These are phyloP conservation scores for Aspergillus sp. DNA, from an alignment of 2,329 filamentous ascomycete genomes.

Conservation along the genomic window DNA sequence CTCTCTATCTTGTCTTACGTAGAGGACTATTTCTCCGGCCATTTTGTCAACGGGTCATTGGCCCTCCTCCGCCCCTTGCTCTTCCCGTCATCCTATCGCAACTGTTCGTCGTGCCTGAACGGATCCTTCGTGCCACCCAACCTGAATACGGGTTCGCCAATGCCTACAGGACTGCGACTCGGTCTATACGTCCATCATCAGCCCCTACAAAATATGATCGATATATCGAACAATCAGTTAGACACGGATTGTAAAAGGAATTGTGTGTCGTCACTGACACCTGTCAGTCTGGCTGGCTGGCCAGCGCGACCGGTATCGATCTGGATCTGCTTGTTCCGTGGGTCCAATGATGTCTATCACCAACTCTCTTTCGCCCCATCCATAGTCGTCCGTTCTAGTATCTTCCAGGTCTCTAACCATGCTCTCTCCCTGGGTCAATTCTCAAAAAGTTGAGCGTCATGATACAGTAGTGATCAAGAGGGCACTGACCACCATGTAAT, in stretches of 20 bases:
- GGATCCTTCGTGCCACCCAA: background rate
- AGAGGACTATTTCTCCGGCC: slow-evolving; percentile 17
- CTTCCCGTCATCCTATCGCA: background rate
- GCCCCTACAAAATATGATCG: background rate
- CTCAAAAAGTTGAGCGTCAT: background rate
- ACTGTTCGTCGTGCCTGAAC: background rate
- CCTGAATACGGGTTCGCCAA: background rate
- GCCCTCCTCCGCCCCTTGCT: background rate
- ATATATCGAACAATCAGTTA: background rate
- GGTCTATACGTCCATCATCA: background rate
- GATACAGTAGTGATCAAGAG: background rate
- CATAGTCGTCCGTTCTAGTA: background rate
- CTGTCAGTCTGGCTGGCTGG: slow-evolving; percentile 4
- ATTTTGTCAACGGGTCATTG: slow-evolving; percentile 13
- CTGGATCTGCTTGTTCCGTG: slow-evolving; percentile 4
- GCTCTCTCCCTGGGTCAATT: background rate
- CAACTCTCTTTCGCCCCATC: slow-evolving; percentile 1
- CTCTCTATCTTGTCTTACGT: slow-evolving; percentile 14
- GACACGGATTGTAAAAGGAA: background rate
- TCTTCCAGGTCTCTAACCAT: background rate
- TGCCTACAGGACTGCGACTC: background rate
- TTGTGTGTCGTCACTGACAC: slow-evolving; percentile 2
- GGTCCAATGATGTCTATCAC: background rate
- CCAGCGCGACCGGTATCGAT: slow-evolving; percentile 2
- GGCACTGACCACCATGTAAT: background rate